Conservation (phyloP, 2,329 filamentous ascomycete species). For the Xylariaceae sp. region DNA sequence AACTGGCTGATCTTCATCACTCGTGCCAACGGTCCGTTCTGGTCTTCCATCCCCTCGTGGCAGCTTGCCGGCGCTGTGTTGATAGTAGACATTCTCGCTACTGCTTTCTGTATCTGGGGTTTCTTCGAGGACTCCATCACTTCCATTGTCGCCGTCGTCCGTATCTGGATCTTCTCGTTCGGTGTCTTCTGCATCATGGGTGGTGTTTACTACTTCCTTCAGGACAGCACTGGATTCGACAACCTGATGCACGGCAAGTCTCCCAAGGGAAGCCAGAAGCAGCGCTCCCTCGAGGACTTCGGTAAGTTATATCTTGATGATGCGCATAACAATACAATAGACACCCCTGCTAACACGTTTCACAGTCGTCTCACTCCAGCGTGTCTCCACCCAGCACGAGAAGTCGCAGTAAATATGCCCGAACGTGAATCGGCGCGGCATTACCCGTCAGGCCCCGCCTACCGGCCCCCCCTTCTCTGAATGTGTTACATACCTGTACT, state of each 20-base stretch:
- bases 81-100: slow-evolving; percentile 77
- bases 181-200: slow-evolving; percentile 83
- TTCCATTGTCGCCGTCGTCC: slow-evolving; percentile 77
- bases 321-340: background rate
- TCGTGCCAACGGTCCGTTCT: slow-evolving; percentile 87
- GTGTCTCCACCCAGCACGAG: slow-evolving; percentile 88
- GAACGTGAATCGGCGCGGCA: slow-evolving; percentile 18
- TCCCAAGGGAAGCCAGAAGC: slow-evolving; percentile 75
- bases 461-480: slow-evolving; percentile 19
- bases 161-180: slow-evolving; percentile 89
- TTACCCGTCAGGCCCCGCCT: slow-evolving; percentile 19
- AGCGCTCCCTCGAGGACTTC: slow-evolving; percentile 84
- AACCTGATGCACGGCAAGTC: slow-evolving; percentile 92
- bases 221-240: slow-evolving; percentile 77
- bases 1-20: slow-evolving; percentile 98
- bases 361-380: slow-evolving; percentile 79
- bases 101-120: slow-evolving; percentile 80
- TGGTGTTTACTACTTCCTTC: slow-evolving; percentile 71
- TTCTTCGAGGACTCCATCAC: slow-evolving; percentile 69
- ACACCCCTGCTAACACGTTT: slow-evolving; percentile 43
- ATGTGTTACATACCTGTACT: slow-evolving; percentile 25
- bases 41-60: slow-evolving; percentile 85
- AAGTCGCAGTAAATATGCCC: slow-evolving; percentile 62
- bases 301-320: slow-evolving; percentile 53
- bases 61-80: slow-evolving; percentile 75